Base-by-base conservation (phyloP, 768 basidiomycete species). In the Phaffia australis region DNA sequence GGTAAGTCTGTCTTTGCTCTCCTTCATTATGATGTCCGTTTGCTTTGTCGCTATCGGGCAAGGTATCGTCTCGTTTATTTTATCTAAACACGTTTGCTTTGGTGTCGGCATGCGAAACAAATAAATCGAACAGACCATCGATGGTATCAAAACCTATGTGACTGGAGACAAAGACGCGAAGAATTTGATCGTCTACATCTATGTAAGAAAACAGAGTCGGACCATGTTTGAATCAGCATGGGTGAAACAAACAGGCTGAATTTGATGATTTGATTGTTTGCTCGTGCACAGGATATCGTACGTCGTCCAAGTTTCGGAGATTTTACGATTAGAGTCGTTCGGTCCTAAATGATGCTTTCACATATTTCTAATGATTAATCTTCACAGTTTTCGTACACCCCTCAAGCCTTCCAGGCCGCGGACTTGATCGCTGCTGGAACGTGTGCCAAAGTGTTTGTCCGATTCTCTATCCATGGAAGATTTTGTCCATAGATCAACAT, bases 81-180 rank as follows among this genome's bases (percentile, higher is more conserved):
- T 50, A 51, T 27, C 27, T 56, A 25, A 19, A 19, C 49, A n/a
- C 16, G 25, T 5, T 35, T 42, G 21, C 35, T n/a, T 23, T 21
- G 23, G 59, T 19, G 32, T 42, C 56, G 63, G 27, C 49, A 51
- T 61, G 29, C 59, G 32, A 27, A 47, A 47, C 35, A 42, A 42
- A 42, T 15, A 4, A 5, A 54, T 23, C 52, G n/a, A 54, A 30
- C 23, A 54, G 52, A 30, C n/a, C 5, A 54, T 54, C 52, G 52
- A 23, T 54, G 52, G 52, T 29, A 9, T 54, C 23, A 54, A 54
- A 15, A 54, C 52, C 23, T 54, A 54, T 29, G 52, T 54, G 11
- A 42, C 35, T 5, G 35, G 35, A 42, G 11, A 11, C 35, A 42
- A 42, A 42, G 35, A 42, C 35, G 35, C 35, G 6, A 42, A 42